These are phyloP conservation scores for Lolium multiflorum DNA, from an alignment of 176 grass and related monocot species.

Conservation along the genomic window DNA sequence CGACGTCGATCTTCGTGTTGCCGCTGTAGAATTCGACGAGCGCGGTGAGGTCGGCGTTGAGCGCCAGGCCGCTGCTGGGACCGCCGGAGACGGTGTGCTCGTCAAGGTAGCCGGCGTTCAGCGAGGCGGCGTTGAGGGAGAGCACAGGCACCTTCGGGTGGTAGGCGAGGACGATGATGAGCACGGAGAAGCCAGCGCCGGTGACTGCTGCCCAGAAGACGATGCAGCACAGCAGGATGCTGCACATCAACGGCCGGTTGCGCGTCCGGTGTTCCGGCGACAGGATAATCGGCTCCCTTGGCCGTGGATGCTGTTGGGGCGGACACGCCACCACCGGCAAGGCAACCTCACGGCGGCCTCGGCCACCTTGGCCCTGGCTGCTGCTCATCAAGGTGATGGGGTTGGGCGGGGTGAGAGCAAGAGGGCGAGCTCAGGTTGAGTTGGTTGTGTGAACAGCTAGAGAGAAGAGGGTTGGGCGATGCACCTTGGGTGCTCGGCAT, in stretches of 20 bases:
- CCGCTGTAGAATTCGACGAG: conserved; percentile 69
- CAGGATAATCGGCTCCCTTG: too few species aligned
- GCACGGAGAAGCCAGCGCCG: conserved; percentile 48
- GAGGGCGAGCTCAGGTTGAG: too few species aligned
- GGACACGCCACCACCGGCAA: too few species aligned
- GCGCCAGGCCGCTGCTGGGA: conserved; percentile 22
- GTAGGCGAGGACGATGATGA: conserved; percentile 65
- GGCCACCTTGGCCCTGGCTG: too few species aligned
- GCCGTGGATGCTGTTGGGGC: too few species aligned
- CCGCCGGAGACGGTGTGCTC: conserved; percentile 17
- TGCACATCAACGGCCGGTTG: not conserved
- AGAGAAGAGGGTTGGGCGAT: too few species aligned
- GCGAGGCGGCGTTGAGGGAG: conserved; percentile 21
- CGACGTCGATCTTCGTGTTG: conserved; percentile 63
- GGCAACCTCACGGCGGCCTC: too few species aligned
- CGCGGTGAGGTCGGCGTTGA: conserved; percentile 78
- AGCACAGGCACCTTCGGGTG: conserved; percentile 55
- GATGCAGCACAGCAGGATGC: conserved; percentile 51
- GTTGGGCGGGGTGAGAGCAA: too few species aligned
- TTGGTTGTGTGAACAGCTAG: too few species aligned
- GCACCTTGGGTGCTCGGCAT: too few species aligned
- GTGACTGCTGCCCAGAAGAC: conserved; percentile 66
- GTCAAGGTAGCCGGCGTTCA: conserved; percentile 79
- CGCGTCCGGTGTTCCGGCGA: too few species aligned
- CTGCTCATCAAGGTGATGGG: conserved; percentile 7